phyloP scores from a whole-genome alignment of 75 land plant genomes.

The Larix kaempferi region DNA sequence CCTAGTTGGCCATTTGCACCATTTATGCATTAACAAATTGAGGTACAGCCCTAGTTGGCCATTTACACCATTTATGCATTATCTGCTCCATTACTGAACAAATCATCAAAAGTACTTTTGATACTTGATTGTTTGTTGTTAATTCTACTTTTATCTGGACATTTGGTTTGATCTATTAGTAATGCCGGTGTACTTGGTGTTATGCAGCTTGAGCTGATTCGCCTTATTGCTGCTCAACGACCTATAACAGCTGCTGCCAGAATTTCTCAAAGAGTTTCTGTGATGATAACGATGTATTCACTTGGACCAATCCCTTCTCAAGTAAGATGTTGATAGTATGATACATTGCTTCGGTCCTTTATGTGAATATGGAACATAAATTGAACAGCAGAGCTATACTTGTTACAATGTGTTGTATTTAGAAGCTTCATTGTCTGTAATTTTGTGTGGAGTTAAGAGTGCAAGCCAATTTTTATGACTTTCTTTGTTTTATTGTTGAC shows the following conservation, averaged over 20 bases:
- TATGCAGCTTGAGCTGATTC: slow-evolving; percentile 78
- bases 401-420: background rate
- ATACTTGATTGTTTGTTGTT: background rate
- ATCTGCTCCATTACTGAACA: background rate
- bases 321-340: slow-evolving; percentile 32
- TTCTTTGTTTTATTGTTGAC: background rate
- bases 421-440: background rate
- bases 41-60: background rate
- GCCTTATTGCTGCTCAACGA: slow-evolving; percentile 47
- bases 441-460: background rate
- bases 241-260: slow-evolving; percentile 64
- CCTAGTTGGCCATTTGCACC: background rate
- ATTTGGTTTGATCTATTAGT: slow-evolving; percentile 2
- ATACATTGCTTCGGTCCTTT: background rate
- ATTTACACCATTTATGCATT: background rate
- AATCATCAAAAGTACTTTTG: background rate
- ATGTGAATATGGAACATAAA: background rate
- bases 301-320: slow-evolving; percentile 31
- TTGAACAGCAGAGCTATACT: background rate
- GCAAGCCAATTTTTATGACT: background rate
- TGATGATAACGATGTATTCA: slow-evolving; percentile 24
- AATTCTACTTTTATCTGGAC: background rate
- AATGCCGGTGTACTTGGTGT: background rate
- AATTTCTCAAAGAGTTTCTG: slow-evolving; percentile 55
- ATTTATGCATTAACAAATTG: background rate